These are phyloP conservation scores for Aquanectria penicillioides DNA, from an alignment of 2,329 filamentous ascomycete species.

Conservation along the genomic window DNA sequence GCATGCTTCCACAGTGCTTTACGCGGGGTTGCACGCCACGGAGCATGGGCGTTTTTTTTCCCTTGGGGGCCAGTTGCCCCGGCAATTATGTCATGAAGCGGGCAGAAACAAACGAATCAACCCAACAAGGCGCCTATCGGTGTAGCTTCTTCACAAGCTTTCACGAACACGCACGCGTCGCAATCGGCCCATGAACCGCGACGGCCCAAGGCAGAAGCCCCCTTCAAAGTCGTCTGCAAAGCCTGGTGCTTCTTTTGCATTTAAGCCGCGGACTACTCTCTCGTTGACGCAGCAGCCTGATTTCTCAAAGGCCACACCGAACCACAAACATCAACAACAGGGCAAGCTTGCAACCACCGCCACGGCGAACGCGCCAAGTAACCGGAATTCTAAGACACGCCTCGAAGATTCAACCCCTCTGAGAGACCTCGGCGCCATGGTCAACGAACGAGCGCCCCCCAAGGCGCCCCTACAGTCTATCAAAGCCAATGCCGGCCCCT, in stretches of 20 bases:
- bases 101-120: conserved; percentile 25
- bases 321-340: conserved; percentile 3
- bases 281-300: conserved; percentile 28
- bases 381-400: conserved; percentile 15
- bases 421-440: conserved; percentile 50
- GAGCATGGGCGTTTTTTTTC: neutral
- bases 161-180: conserved; percentile 28
- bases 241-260: conserved; percentile 34
- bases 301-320: conserved; percentile 28
- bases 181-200: conserved; percentile 24
- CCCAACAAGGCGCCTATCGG: conserved; percentile 20
- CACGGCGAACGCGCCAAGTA: neutral
- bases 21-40: conserved; percentile 24
- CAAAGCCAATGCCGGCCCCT: conserved; percentile 44
- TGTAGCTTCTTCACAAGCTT: conserved; percentile 24
- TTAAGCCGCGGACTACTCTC: conserved; percentile 34
- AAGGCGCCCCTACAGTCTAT: conserved; percentile 55
- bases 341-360: neutral
- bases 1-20: conserved; percentile 32
- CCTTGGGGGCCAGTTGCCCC: conserved; percentile 34
- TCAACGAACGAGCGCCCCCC: conserved; percentile 57
- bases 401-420: conserved; percentile 26
- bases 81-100: conserved; percentile 40
- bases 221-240: conserved; percentile 14
- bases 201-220: conserved; percentile 15